Evolutionary conservation across 352 stramenopile genomes (phyloP), one percentile per base, ranked within the genome.

Genomic region (Globisporangium cederbergense): DNA sequence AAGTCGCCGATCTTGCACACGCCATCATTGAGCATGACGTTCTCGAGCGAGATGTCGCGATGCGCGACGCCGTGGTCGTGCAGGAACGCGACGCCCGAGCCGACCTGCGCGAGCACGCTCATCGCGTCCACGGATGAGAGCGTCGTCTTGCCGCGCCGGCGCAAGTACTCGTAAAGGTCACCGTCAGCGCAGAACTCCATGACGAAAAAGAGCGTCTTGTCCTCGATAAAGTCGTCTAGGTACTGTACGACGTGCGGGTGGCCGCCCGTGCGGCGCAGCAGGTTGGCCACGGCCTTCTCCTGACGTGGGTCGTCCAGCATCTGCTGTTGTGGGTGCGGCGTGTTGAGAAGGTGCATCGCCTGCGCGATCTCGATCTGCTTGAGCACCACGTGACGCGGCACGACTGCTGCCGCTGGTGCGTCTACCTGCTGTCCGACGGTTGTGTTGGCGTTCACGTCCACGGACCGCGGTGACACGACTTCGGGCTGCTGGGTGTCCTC

Each of bases 1-100:
- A 80, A 83, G 64, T 88, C 77, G 34, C 73, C 71, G 13, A 86
- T 57, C 62, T 82, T 82, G 61, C 70, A 79, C n/a, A 58, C 56
- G 1, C 71, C 71, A 11, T 57, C 66, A 34, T 79, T 47, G 11
- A 82, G 59, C 55, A 82, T 70, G 40, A 81, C 67, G 58, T 81
- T 81, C 57, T 81, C 76, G 5, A 84, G 68, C 38, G 71, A 79
- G 53, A 83, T 53, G 34, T 83, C 75, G 4, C 75, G 68, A 34
- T 83, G 75, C 14, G 73, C 73, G 52, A 80, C 62, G 28, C 53
- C 71, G 45, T 78, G 56, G 1, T 47, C 30, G 50, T 80, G 73
- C 42, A 80, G 52, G 59, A 76, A 80, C 36, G 59, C 62, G 6
- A 80, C 34, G 8, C 71, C 73, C 4, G 60, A 60, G 5, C 59